Conservation (phyloP, 108 stramenopile genomes). For the Cyclostephanos tholiformis region DNA sequence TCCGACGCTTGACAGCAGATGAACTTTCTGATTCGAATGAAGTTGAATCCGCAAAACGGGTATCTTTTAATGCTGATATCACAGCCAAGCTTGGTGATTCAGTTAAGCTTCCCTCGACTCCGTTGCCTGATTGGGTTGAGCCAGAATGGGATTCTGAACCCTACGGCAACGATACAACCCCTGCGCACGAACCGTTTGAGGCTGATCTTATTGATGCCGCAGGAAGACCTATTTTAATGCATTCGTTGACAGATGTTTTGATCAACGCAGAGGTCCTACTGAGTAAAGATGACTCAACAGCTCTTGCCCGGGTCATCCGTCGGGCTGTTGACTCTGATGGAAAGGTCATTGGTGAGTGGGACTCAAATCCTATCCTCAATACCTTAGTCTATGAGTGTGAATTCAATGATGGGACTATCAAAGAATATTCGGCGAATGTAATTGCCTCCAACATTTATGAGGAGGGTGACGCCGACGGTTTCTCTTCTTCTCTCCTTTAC, state of each 20-base stretch:
- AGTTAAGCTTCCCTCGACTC: no score
- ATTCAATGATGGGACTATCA: background rate
- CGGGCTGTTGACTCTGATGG: background rate
- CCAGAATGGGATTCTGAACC: background rate
- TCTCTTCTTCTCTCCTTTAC: background rate
- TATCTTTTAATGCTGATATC: background rate
- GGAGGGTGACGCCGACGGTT: background rate
- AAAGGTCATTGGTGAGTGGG: background rate
- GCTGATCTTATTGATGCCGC: constrained; percentile 34
- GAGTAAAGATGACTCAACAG: background rate
- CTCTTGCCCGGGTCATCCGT: constrained; percentile 34
- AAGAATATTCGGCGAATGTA: background rate
- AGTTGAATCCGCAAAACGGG: no score
- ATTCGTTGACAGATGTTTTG: constrained; percentile 35
- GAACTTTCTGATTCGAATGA: background rate
- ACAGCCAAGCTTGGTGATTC: constrained; percentile 7
- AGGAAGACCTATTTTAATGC: constrained; percentile 17
- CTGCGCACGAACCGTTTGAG: no score
- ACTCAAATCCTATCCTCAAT: background rate
- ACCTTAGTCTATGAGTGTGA: background rate
- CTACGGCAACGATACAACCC: constrained; percentile 17
- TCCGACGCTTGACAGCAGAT: background rate
- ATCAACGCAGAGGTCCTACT: constrained; percentile 53
- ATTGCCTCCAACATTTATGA: background rate
- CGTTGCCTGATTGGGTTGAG: no score